Evolutionary conservation across 2,329 filamentous ascomycete species (phyloP), one percentile per base, ranked within the genome.

Genomic region (Xenoacremonium recifei): DNA sequence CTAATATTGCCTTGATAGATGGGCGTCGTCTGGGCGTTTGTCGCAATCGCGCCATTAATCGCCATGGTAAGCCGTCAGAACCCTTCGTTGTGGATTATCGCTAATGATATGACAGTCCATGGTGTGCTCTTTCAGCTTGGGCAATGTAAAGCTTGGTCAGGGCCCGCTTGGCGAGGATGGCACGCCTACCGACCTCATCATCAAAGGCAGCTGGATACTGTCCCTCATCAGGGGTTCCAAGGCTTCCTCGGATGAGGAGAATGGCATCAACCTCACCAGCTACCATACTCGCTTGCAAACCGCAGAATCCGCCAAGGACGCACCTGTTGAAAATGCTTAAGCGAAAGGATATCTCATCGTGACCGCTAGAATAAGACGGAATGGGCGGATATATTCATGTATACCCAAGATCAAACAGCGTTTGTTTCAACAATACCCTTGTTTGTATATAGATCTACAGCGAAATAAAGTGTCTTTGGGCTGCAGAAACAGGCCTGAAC

Each of bases 11-110:
- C n/a, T n/a, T n/a, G n/a, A n/a, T 12, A 57, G 49, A 71, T 70
- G 44, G 82, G 80, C 0, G 77, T 85, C n/a, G 77, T 81, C 48
- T 84, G 81, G 76, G 78, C 81, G 0, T 83, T 83, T 51, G 71
- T 84, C 29, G 68, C 80, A 0, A 73, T 87, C 27, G 62, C 78
- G 11, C 82, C 82, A 0, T 74, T 86, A 43, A 71, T 84, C 63
- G 59, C 66, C 19, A 20, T 68, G 44, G 69, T 68, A 50, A 48
- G 64, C 54, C 7, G 6, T 23, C 19, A 15, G 13, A 2, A 12
- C 10, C 15, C 12, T 2, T 12, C 4, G 15, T 4, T 9, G n/a
- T 13, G 20, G 6, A 34, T 9, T 6, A 33, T 16, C 4, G 19
- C 45, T 56, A 35, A 57, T 31, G 12, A 20, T 6, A 9, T 15